Conservation (phyloP, 208 protist genomes). For the Crithidia fasciculata region DNA sequence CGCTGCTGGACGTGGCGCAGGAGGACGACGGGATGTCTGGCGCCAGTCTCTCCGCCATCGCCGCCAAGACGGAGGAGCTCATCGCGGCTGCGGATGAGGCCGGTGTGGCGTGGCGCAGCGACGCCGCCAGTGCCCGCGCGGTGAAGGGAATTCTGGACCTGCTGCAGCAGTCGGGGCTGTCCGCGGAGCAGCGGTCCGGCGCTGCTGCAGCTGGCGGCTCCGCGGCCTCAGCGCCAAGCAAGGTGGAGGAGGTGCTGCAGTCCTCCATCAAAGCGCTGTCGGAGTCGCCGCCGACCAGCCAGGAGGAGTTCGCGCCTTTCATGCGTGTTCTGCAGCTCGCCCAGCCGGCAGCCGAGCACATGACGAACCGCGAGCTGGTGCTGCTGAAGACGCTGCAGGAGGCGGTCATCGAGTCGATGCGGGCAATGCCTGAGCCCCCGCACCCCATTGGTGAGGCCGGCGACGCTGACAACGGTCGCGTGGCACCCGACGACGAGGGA, state of each 20-base stretch:
- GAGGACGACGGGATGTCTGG: conserved; percentile 1
- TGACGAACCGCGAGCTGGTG: conserved; percentile 41
- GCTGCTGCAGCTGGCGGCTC: not conserved
- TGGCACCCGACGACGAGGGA: conserved; percentile 7
- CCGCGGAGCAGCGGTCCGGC: not conserved
- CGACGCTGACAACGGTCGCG: not conserved
- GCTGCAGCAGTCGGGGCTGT: conserved; percentile 14
- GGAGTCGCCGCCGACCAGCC: conserved; percentile 26
- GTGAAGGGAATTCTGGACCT: conserved; percentile 17
- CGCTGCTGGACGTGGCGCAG: conserved; percentile 16
- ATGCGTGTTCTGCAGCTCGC: conserved; percentile 44
- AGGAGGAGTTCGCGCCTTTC: conserved; percentile 46
- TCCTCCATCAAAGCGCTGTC: conserved; percentile 20
- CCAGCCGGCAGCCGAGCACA: conserved; percentile 27
- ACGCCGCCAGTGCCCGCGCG: conserved; percentile 10
- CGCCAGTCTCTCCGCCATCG: conserved; percentile 18
- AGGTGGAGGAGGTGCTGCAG: conserved; percentile 25
- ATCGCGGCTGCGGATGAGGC: conserved; percentile 22
- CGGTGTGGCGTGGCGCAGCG: conserved; percentile 25
- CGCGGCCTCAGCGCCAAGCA: conserved; percentile 11
- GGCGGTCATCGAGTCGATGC: conserved; percentile 34
- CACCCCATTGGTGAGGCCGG: not conserved
- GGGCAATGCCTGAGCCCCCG: conserved; percentile 8
- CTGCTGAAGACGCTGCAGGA: conserved; percentile 58
- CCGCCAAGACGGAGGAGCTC: conserved; percentile 27